These are phyloP conservation scores for Toxoplasma gondii DNA, from an alignment of 169 alveolate species.

Conservation along the genomic window DNA sequence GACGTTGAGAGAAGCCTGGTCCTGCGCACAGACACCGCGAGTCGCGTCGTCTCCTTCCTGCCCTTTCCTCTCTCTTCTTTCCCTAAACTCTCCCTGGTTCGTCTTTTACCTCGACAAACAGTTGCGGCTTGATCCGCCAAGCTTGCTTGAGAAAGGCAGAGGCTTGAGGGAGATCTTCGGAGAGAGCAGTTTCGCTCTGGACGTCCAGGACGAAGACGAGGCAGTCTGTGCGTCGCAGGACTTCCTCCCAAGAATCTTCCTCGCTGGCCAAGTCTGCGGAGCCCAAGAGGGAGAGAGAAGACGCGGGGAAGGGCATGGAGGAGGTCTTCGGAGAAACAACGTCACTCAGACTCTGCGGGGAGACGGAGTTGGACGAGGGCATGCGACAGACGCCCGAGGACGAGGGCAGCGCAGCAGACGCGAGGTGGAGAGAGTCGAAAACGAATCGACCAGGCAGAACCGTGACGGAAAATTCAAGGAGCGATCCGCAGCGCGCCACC, in stretches of 20 bases:
- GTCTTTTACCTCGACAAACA: not conserved
- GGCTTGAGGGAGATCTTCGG: not conserved
- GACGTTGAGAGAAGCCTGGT: too few relatives aligned
- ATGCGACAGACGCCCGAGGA: too few relatives aligned
- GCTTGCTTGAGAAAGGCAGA: not conserved
- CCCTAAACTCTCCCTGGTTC: not conserved
- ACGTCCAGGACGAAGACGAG: not conserved
- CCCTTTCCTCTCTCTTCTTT: too few relatives aligned
- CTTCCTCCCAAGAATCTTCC: not conserved
- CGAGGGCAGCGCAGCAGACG: not conserved
- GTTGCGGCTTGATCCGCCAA: not conserved
- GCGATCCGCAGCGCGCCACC: not conserved
- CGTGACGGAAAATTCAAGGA: not conserved
- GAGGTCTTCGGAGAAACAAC: not conserved
- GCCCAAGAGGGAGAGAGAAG: not conserved
- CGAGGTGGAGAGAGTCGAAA: not conserved
- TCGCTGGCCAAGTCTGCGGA: not conserved
- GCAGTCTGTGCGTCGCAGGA: not conserved
- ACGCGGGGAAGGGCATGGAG: not conserved
- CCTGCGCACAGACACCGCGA: too few relatives aligned
- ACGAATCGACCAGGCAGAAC: not conserved
- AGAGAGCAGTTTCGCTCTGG: not conserved
- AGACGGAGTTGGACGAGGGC: too few relatives aligned
- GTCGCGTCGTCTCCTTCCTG: too few relatives aligned
- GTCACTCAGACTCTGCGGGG: too few relatives aligned